These are phyloP conservation scores for Carex scoparia DNA, from an alignment of 176 grass and related monocot species.

Conservation along the genomic window DNA sequence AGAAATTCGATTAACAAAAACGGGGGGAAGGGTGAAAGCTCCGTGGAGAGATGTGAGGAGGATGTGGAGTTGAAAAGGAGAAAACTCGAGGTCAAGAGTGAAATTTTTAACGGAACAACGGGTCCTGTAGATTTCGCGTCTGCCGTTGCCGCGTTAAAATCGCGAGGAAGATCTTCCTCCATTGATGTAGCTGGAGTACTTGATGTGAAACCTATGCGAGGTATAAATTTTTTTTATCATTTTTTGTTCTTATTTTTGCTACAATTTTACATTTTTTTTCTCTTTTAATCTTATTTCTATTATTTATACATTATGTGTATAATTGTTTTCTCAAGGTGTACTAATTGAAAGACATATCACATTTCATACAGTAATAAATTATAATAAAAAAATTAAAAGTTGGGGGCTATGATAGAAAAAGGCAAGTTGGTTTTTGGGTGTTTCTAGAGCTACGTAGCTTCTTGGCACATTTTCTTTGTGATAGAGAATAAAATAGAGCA, in stretches of 20 bases:
- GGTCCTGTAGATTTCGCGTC: background rate
- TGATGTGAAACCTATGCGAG: constrained; percentile 6
- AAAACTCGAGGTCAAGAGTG: constrained; percentile 21
- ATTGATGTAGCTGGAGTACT: constrained; percentile 2
- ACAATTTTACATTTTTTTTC: background rate
- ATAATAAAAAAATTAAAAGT: too few species aligned
- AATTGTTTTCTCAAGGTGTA: background rate
- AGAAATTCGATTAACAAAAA: constrained; percentile 40
- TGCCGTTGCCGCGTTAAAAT: background rate
- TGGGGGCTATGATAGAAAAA: background rate
- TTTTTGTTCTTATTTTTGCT: background rate
- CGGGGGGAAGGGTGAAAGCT: background rate
- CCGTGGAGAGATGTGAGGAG: constrained; percentile 17
- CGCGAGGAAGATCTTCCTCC: background rate
- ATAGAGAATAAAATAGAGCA: background rate
- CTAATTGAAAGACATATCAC: background rate
- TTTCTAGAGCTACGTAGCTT: background rate
- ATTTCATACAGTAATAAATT: background rate
- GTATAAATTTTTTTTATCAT: background rate
- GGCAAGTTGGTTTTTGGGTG: background rate
- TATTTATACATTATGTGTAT: background rate
- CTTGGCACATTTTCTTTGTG: background rate
- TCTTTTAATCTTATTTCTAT: background rate
- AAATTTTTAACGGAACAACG: constrained; percentile 3
- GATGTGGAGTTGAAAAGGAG: constrained; percentile 16